phyloP scores from a whole-genome alignment of 2,329 filamentous ascomycete species.

The Dichotomopilus funicola region DNA sequence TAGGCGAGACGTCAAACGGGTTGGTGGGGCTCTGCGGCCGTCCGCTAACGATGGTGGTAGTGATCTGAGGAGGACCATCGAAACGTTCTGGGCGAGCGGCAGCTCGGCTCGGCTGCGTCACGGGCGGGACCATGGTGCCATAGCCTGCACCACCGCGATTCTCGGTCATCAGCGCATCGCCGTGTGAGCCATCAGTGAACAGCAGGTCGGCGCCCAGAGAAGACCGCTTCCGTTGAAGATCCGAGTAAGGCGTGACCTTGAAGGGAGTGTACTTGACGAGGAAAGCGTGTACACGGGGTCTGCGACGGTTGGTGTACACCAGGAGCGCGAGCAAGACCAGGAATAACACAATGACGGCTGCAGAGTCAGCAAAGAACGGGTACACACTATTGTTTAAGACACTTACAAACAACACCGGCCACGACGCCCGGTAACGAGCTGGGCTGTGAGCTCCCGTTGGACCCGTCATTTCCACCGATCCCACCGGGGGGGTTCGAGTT shows the following conservation, averaged over 20 bases:
- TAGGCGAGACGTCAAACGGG: slow-evolving; percentile 15
- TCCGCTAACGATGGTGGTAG: not conserved
- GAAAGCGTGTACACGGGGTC: slow-evolving; percentile 19
- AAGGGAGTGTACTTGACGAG: slow-evolving; percentile 21
- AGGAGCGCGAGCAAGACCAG: slow-evolving; percentile 19
- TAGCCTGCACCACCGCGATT: slow-evolving; percentile 17
- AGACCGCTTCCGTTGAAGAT: slow-evolving; percentile 18
- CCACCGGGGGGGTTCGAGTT: not conserved
- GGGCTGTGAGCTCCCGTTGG: not conserved
- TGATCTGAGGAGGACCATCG: slow-evolving; percentile 13
- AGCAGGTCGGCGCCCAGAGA: slow-evolving; percentile 22
- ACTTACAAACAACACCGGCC: slow-evolving; percentile 19
- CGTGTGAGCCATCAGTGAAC: slow-evolving; percentile 19
- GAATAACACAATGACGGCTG: slow-evolving; percentile 11
- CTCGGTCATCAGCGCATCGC: slow-evolving; percentile 14
- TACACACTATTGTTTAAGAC: not conserved
- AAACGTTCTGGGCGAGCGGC: slow-evolving; percentile 8
- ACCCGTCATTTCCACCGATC: not conserved
- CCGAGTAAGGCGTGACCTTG: slow-evolving; percentile 18
- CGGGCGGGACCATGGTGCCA: slow-evolving; percentile 14
- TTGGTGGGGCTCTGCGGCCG: slow-evolving; percentile 11
- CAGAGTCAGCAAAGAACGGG: not conserved
- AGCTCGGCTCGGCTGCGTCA: slow-evolving; percentile 15
- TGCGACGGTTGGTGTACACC: slow-evolving; percentile 22
- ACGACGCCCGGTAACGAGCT: slow-evolving; percentile 15